Conservation (phyloP, 1,284 basidiomycete genomes). For the Phylloboletellus chloephorus region DNA sequence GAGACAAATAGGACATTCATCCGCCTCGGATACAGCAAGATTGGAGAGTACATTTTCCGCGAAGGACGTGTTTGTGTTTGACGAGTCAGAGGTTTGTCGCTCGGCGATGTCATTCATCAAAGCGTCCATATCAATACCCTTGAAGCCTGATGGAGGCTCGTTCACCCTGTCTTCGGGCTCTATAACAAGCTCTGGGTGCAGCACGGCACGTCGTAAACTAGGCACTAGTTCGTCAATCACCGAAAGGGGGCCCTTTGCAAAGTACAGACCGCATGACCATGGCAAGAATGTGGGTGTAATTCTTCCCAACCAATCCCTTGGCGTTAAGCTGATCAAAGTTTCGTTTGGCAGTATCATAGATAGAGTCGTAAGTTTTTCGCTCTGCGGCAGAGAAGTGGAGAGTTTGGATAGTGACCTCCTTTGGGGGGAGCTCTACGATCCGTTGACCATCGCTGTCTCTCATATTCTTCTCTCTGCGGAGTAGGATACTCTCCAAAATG, state of each 20-base stretch:
- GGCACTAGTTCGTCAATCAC: slow-evolving; percentile 6
- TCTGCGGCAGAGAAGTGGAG: slow-evolving; percentile 76
- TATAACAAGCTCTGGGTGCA: slow-evolving; percentile 77
- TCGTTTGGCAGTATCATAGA: slow-evolving; percentile 62
- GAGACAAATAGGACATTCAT: slow-evolving; percentile 81
- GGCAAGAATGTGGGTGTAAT: slow-evolving; percentile 86
- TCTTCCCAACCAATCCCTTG: slow-evolving; percentile 74
- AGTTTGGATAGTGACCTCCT: slow-evolving; percentile 66
- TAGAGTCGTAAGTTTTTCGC: slow-evolving; percentile 75
- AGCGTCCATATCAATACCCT: slow-evolving; percentile 53
- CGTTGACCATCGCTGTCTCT: slow-evolving; percentile 81
- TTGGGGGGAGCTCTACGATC: slow-evolving; percentile 86
- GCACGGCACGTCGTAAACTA: slow-evolving; percentile 80
- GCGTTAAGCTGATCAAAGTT: slow-evolving; percentile 74
- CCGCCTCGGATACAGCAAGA: slow-evolving; percentile 37
- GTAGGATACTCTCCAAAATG: slow-evolving; percentile 81
- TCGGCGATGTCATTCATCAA: slow-evolving; percentile 59
- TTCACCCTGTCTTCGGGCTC: slow-evolving; percentile 41
- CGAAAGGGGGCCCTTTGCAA: neutral
- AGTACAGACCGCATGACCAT: slow-evolving; percentile 76
- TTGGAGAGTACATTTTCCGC: slow-evolving; percentile 64
- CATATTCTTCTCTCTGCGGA: slow-evolving; percentile 95
- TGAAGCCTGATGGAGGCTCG: slow-evolving; percentile 31
- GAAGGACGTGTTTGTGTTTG: slow-evolving; percentile 46
- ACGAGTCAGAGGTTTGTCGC: slow-evolving; percentile 30